Percentiles rank a stretch among this genome's conserved stretches.
These are phyloP conservation scores for Vigna hirtella DNA, from an alignment of 306 rosid species.

Conservation along the genomic window DNA sequence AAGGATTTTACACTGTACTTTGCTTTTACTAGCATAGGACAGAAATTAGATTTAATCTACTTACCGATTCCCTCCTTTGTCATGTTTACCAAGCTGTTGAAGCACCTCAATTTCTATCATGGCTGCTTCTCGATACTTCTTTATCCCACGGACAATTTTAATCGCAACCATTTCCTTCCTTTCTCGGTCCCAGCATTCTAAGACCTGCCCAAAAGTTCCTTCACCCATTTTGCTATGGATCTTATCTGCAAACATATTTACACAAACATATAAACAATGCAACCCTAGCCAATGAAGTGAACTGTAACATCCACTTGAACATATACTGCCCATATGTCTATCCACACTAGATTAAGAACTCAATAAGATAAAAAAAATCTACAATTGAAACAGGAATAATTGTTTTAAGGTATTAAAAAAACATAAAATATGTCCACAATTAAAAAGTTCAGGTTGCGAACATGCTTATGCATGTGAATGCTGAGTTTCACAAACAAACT, in stretches of 20 bases:
- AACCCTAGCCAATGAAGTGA: neutral
- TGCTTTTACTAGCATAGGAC: neutral
- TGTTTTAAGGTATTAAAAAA: neutral
- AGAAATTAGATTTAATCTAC: constrained; percentile 38
- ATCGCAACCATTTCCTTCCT: constrained; percentile 92
- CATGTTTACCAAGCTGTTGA: constrained; percentile 90
- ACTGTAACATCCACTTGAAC: neutral
- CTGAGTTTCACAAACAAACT: neutral
- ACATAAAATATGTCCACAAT: neutral
- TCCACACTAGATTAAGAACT: neutral
- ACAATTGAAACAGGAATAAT: neutral
- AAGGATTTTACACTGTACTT: constrained; percentile 17
- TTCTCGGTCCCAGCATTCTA: constrained; percentile 98
- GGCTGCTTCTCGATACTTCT: constrained; percentile 94
- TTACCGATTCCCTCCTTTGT: constrained; percentile 92
- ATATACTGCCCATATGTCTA: neutral
- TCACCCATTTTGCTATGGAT: constrained; percentile 96
- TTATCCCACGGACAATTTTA: constrained; percentile 90
- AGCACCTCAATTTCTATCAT: constrained; percentile 95
- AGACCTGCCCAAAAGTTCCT: constrained; percentile 97
- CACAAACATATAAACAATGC: neutral
- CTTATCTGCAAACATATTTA: constrained; percentile 63
- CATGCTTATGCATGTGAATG: constrained; percentile 4
- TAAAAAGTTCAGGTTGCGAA: neutral
- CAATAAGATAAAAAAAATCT: neutral